Percentiles rank a stretch among this genome's conserved stretches.
These are phyloP conservation scores for Tetrahymena elliotti DNA, from an alignment of 73 alveolate genomes.

Conservation along the genomic window DNA sequence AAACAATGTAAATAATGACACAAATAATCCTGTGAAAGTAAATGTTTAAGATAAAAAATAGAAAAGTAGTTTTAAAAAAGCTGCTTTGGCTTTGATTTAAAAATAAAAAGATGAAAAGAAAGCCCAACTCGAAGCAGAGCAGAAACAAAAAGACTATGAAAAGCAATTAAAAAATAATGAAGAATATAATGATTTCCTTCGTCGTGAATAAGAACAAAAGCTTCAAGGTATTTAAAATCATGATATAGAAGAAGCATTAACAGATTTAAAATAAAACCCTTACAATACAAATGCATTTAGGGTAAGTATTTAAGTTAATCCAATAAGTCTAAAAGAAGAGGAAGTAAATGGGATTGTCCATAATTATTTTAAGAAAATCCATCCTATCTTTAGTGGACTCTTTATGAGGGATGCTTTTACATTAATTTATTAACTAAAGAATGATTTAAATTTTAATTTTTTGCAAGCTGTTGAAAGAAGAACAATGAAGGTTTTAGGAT, in stretches of 20 bases:
- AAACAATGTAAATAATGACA: background rate
- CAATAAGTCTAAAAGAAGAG: background rate
- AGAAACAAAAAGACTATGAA: background rate
- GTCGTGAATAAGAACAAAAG: background rate
- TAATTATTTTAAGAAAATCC: background rate
- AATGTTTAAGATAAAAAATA: background rate
- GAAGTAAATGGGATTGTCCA: background rate
- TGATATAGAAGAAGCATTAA: background rate
- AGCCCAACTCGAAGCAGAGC: background rate
- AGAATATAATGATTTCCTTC: background rate
- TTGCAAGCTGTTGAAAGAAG: background rate
- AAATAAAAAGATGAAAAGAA: background rate
- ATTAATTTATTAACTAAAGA: background rate
- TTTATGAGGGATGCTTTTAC: background rate
- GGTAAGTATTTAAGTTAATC: background rate
- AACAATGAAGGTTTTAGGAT: background rate
- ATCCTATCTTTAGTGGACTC: background rate
- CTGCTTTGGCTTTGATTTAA: background rate
- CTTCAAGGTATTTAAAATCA: background rate
- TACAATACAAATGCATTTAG: background rate
- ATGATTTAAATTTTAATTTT: background rate
- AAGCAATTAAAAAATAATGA: background rate
- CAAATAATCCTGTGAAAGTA: background rate
- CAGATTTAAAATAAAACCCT: background rate
- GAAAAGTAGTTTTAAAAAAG: background rate